These are phyloP conservation scores for Globisporangium sylvaticum DNA, from an alignment of 352 stramenopile species.

Conservation along the genomic window DNA sequence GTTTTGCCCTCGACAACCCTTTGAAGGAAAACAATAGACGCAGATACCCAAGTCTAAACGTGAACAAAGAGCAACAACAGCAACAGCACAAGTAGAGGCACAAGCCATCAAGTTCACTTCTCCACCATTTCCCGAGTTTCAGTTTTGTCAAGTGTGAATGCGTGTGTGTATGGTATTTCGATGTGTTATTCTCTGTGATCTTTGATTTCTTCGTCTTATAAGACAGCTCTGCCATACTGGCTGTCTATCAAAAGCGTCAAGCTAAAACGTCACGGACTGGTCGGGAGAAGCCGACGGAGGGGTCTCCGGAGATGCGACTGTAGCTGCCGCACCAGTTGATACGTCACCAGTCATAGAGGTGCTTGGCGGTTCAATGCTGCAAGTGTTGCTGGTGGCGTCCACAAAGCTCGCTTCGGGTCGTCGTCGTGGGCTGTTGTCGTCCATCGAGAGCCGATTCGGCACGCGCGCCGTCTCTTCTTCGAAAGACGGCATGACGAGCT, in stretches of 20 bases:
- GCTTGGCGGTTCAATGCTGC: neutral
- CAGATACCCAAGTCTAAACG: neutral
- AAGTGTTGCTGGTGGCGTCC: neutral
- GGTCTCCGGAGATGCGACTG: neutral
- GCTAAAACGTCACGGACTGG: neutral
- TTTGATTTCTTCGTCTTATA: neutral
- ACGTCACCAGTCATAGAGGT: neutral
- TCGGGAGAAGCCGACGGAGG: neutral
- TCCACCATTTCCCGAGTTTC: no score
- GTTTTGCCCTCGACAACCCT: neutral
- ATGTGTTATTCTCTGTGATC: neutral
- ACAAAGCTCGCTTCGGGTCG: slow-evolving; percentile 3
- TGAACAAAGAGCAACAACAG: neutral
- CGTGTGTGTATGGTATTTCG: no score
- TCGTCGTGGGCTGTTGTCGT: slow-evolving; percentile 7
- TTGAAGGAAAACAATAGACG: neutral
- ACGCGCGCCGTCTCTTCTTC: slow-evolving; percentile 38
- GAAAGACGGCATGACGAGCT: slow-evolving; percentile 45
- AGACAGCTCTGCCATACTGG: neutral
- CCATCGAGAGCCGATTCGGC: slow-evolving; percentile 4
- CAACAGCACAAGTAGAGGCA: neutral
- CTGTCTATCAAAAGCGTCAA: neutral
- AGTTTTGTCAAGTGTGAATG: no score
- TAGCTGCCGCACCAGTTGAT: neutral
- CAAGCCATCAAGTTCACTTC: no score